A percentile compares a stretch with the other conserved stretches of the same genome.
These are phyloP conservation scores for Blastocystis hominis DNA, from an alignment of 352 stramenopile species.

Conservation along the genomic window DNA sequence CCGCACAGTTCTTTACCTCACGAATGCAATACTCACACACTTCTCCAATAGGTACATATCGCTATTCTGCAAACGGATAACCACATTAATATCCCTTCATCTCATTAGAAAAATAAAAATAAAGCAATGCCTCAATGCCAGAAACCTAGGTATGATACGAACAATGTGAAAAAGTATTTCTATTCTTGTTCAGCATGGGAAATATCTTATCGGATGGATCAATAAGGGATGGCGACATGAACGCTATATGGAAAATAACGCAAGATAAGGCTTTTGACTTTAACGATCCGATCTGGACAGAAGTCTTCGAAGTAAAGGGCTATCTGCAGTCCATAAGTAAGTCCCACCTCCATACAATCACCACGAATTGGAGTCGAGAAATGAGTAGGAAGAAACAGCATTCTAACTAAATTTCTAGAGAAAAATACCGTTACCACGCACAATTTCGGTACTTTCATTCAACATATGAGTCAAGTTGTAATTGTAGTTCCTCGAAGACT, in stretches of 20 bases:
- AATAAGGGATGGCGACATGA: not conserved
- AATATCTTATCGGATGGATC: not conserved
- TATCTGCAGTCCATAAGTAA: slow-evolving; percentile 10
- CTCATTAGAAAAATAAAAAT: too few species aligned
- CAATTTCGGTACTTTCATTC: slow-evolving; percentile 28
- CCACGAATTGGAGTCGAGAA: not conserved
- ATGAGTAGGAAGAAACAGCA: not conserved
- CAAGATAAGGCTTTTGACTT: not conserved
- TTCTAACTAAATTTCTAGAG: not conserved
- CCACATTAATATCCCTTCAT: too few species aligned
- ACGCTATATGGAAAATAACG: not conserved
- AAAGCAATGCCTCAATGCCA: too few species aligned
- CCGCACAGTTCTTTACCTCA: too few species aligned
- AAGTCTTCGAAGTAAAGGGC: slow-evolving; percentile 11
- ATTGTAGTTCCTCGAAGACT: slow-evolving; percentile 15
- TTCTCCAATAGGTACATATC: too few species aligned
- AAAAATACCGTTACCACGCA: not conserved
- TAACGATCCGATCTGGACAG: slow-evolving; percentile 4
- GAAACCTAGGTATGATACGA: too few species aligned
- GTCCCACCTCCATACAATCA: not conserved
- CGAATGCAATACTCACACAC: too few species aligned
- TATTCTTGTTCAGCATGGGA: not conserved
- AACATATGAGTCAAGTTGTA: slow-evolving; percentile 33
- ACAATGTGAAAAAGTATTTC: too few species aligned
- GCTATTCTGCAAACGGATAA: too few species aligned